Conservation (phyloP, 345 rosid species). For the Hibiscus syriacus region DNA sequence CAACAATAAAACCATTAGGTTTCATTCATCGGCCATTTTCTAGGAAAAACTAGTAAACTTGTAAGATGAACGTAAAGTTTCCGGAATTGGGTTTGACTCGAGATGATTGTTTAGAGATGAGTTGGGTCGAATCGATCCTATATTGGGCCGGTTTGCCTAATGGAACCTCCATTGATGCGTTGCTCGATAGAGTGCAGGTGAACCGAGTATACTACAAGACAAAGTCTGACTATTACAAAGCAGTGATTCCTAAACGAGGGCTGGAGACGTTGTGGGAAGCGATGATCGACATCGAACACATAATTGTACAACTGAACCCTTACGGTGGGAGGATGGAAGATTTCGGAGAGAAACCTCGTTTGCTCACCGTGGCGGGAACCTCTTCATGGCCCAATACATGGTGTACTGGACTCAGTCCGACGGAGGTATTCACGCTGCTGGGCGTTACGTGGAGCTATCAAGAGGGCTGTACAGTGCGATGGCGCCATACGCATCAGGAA, state of each 20-base stretch:
- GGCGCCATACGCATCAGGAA: background rate
- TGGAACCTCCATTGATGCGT: constrained; percentile 3
- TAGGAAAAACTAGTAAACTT: constrained; percentile 10
- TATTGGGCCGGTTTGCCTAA: background rate
- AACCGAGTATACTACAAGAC: background rate
- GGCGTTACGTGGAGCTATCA: background rate
- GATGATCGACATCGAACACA: background rate
- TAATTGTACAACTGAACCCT: background rate
- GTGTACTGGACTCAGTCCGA: background rate
- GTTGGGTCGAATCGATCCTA: background rate
- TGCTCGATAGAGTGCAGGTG: background rate
- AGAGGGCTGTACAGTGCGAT: background rate
- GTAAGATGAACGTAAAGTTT: constrained; percentile 11
- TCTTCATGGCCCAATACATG: background rate
- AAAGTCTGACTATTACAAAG: background rate
- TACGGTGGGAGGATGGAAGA: constrained; percentile 10
- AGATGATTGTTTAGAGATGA: constrained; percentile 16
- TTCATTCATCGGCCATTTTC: constrained; percentile 16
- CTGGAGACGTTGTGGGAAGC: background rate
- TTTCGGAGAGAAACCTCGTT: background rate
- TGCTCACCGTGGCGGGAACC: background rate
- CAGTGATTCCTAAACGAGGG: background rate
- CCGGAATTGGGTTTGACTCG: constrained; percentile 31
- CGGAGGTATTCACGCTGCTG: background rate
- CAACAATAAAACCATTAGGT: constrained; percentile 19